Evolutionary conservation across 1,284 basidiomycete genomes (phyloP), one percentile per base, ranked within the genome.

Genomic region (Cronartium quercuum): DNA sequence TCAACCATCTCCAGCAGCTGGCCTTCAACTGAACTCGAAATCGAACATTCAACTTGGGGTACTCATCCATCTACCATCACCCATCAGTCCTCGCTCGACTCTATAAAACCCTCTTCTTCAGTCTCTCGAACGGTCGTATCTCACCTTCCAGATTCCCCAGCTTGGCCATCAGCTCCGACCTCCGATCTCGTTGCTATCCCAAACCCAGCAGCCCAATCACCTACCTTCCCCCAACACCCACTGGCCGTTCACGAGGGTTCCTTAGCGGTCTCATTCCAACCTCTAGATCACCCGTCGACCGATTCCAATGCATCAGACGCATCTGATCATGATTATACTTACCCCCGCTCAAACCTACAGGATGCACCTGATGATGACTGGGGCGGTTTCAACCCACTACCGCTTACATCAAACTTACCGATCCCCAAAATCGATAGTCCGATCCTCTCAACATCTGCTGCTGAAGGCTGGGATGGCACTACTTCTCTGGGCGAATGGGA

Each of bases 401-500:
- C n/a, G 34, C 24, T 37, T 35, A 42, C 15, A 62, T 47, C 42
- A 37, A 42, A 41, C 61, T 62, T 35, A 62, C 63, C 61, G 15
- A 38, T 38, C 51, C 68, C 60, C 9, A n/a, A 40, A 70, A 62
- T 42, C 41, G 58, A 34, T 70, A 51, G 12, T 47, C 41, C 35
- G 6, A 35, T 37, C 21, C 24, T 34, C 21, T 13, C 9, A 35
- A 44, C 42, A 51, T 40, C 29, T 38, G 18, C n/a, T 34, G 47
- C n/a, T 6, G 18, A 71, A n/a, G 68, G 57, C 5, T 71, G 68
- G 68, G 29, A 71, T 64, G 68, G 61, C 29, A 47, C 62, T n/a
- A 51, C 68, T 18, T 41, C 61, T 63, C 68, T 71, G 24, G 61
- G 41, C 15, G 68, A 62, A 18, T 71, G 68, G 68, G 61, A 64